These are phyloP conservation scores for Talaromyces stipitatus DNA, from an alignment of 495 filamentous ascomycete species.

Conservation along the genomic window DNA sequence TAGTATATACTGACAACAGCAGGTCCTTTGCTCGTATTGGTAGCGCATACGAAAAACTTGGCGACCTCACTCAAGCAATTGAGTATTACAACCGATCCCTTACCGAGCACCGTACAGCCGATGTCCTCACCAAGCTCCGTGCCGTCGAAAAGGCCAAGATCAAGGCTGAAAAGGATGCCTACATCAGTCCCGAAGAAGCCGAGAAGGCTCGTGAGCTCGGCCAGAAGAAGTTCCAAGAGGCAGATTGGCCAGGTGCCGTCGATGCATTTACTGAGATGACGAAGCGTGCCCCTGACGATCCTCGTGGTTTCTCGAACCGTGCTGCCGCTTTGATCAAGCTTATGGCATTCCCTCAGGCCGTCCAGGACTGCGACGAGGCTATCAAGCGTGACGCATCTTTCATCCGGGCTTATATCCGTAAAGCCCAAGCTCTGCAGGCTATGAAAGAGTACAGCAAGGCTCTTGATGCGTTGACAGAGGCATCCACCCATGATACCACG, in stretches of 20 bases:
- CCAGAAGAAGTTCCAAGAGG: conserved; percentile 92
- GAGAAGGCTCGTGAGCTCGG: conserved; percentile 94
- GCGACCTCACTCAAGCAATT: conserved; percentile 73
- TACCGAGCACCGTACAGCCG: conserved; percentile 93
- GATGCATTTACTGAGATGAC: conserved; percentile 96
- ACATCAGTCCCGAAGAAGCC: conserved; percentile 84
- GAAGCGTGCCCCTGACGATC: conserved; percentile 88
- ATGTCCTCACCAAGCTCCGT: conserved; percentile 86
- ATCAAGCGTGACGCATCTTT: conserved; percentile 88
- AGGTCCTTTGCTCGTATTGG: conserved; percentile 86
- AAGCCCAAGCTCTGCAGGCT: conserved; percentile 84
- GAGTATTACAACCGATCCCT: conserved; percentile 87
- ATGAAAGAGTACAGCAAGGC: conserved; percentile 98
- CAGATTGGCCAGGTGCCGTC: conserved; percentile 92
- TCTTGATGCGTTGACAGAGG: conserved; percentile 80
- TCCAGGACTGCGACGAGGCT: conserved; percentile 86
- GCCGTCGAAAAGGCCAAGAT: conserved; percentile 86
- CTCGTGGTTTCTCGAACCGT: conserved; percentile 93
- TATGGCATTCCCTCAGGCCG: conserved; percentile 86
- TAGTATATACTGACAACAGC: conserved; percentile 10
- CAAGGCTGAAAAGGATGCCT: conserved; percentile 66
- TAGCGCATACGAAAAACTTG: conserved; percentile 79
- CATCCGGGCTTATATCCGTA: conserved; percentile 90
- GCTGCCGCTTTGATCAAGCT: conserved; percentile 95
- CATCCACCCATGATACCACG: conserved; percentile 64